phyloP scores from a whole-genome alignment of 2,329 filamentous ascomycete genomes.

The Trichoderma cornu-damae region DNA sequence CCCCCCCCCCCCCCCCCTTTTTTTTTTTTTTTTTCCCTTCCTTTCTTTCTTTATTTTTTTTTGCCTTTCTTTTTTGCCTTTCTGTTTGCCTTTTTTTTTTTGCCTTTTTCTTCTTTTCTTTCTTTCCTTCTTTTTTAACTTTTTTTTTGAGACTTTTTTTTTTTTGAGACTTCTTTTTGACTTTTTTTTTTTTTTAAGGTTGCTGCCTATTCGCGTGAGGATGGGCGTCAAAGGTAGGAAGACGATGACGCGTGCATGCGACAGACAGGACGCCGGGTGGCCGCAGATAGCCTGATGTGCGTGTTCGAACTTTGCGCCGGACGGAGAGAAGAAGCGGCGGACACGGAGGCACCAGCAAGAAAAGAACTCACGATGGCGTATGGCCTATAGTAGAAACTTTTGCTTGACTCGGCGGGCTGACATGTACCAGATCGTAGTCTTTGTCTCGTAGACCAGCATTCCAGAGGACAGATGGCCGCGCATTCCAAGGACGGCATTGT shows the following conservation, averaged over 20 bases:
- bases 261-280: background rate
- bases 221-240: background rate
- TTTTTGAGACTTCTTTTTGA: background rate
- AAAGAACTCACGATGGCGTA: constrained; percentile 17
- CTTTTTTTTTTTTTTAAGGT: background rate
- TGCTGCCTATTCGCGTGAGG: background rate
- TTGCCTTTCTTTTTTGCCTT: background rate
- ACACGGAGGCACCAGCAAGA: background rate
- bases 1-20: background rate
- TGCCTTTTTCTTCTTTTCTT: background rate
- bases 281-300: background rate
- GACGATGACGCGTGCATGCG: background rate
- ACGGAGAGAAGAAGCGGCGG: background rate
- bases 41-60: background rate
- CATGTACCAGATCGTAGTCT: constrained; percentile 27
- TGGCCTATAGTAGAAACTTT: constrained; percentile 26
- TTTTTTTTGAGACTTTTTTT: no score
- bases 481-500: constrained; percentile 34
- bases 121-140: no score
- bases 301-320: background rate
- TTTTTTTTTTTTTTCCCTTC: no score
- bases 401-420: constrained; percentile 24
- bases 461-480: constrained; percentile 27
- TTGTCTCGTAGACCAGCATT: constrained; percentile 37
- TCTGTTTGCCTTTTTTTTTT: background rate